A percentile compares a stretch with the other conserved stretches of the same genome.
Evolutionary conservation across 2,329 filamentous ascomycete genomes (phyloP).

Genomic region (Aureobasidium sp.): DNA sequence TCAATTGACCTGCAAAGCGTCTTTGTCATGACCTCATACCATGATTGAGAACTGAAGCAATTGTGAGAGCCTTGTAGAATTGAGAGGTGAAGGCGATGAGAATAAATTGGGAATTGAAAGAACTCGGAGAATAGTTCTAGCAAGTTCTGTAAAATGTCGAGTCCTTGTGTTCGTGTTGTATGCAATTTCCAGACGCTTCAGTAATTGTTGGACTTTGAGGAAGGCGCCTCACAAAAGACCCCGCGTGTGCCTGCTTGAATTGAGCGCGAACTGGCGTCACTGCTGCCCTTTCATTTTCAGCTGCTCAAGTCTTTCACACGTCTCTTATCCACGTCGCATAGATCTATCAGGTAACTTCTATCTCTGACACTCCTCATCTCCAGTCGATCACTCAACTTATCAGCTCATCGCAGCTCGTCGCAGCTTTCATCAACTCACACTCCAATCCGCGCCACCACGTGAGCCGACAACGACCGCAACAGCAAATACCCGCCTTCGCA

Average conservation of each 20-base stretch:
- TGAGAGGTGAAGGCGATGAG: neutral
- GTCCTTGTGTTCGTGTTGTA: neutral
- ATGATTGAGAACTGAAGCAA: conserved; percentile 1
- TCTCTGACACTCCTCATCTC: neutral
- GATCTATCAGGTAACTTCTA: neutral
- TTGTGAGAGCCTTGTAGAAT: neutral
- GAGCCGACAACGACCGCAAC: conserved; percentile 1
- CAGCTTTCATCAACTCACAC: neutral
- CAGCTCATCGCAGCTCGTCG: neutral
- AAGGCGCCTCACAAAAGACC: conserved; percentile 1
- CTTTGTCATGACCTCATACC: conserved; percentile 15
- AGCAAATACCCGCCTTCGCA: conserved; percentile 15
- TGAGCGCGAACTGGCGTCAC: conserved; percentile 14
- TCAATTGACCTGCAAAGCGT: neutral
- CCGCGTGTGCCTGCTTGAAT: conserved; percentile 9
- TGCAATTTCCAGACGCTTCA: conserved; percentile 5
- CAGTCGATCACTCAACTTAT: neutral
- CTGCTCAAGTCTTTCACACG: neutral
- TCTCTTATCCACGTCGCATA: neutral
- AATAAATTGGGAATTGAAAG: neutral
- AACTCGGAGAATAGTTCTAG: neutral
- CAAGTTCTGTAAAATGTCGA: neutral
- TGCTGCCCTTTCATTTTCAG: conserved; percentile 2
- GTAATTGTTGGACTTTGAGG: neutral
- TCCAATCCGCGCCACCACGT: conserved; percentile 8